phyloP scores from a whole-genome alignment of 164 flowering plant genomes.

The Dillenia suffruticosa region DNA sequence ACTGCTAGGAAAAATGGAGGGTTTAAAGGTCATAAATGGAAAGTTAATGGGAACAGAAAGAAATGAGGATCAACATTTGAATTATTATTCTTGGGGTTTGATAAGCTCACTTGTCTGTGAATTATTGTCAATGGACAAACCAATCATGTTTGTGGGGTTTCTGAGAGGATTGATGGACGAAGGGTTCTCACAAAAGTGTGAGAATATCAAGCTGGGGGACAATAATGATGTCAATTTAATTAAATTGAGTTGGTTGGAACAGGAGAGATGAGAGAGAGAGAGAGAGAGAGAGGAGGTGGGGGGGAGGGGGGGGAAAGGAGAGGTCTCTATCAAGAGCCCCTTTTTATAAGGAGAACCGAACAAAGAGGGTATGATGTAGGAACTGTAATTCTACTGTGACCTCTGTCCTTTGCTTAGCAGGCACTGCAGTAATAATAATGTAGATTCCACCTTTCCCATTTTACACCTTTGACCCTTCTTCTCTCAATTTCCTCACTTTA shows the following conservation, averaged over 20 bases:
- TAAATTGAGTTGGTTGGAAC: constrained; percentile 12
- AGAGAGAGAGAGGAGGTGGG: no score
- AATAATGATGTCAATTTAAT: not conserved
- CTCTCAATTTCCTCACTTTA: no score
- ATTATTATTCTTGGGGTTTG: not conserved
- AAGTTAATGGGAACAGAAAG: constrained; percentile 35
- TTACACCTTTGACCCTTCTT: no score
- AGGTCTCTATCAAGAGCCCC: constrained; percentile 18
- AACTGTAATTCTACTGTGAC: constrained; percentile 18
- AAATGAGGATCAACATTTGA: constrained; percentile 26
- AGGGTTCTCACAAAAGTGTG: constrained; percentile 13
- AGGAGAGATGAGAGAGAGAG: constrained; percentile 3
- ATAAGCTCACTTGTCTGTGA: no score
- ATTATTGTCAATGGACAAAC: not conserved
- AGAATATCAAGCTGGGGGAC: constrained; percentile 10
- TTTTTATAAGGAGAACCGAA: constrained; percentile 22
- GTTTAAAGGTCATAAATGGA: constrained; percentile 8
- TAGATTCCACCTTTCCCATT: no score
- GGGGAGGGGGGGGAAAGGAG: not conserved
- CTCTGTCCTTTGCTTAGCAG: constrained; percentile 15
- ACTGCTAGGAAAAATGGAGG: no score
- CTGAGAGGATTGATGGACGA: not conserved
- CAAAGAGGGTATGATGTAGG: constrained; percentile 18
- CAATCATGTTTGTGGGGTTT: not conserved
- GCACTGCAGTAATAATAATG: not conserved